Evolutionary conservation across 768 basidiomycete species (phyloP).

Genomic region (Naganishia vishniacii): DNA sequence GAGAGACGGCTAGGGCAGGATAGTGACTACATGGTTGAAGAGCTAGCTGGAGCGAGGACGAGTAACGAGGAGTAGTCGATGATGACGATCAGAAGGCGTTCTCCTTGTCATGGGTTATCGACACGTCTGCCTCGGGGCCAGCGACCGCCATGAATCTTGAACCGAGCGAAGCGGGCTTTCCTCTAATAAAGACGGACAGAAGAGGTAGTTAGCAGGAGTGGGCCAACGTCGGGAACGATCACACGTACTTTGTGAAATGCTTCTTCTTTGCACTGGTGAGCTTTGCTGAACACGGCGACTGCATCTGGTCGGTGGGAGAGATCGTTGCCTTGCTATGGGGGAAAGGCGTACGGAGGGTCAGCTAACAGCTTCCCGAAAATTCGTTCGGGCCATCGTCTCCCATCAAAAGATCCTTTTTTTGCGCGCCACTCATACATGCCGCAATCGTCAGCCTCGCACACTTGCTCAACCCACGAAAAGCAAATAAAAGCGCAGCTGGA

Average conservation of each 20-base stretch:
- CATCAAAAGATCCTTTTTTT: too few species aligned
- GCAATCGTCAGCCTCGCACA: too few species aligned
- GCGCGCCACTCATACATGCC: too few species aligned
- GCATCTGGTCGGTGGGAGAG: constrained; percentile 90
- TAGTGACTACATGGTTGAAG: constrained; percentile 3
- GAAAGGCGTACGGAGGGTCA: background rate
- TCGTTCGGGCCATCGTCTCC: too few species aligned
- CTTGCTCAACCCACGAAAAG: too few species aligned
- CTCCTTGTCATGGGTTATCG: constrained; percentile 9
- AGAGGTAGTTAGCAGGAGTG: background rate
- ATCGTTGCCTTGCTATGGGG: constrained; percentile 74
- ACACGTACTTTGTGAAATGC: constrained; percentile 75
- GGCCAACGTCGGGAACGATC: too few species aligned
- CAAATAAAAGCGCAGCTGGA: too few species aligned
- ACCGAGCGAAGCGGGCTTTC: constrained; percentile 24
- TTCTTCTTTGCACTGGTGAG: constrained; percentile 85
- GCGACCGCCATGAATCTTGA: constrained; percentile 26
- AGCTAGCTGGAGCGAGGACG: background rate
- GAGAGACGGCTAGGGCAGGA: background rate
- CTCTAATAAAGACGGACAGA: background rate
- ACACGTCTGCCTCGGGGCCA: constrained; percentile 11
- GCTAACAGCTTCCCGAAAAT: background rate
- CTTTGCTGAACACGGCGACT: constrained; percentile 91
- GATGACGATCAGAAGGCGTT: constrained; percentile 3
- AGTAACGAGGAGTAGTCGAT: background rate